Evolutionary conservation across 2,329 filamentous ascomycete genomes (phyloP), one percentile per base, ranked within the genome.

Genomic region (Aspergillus fischeri): DNA sequence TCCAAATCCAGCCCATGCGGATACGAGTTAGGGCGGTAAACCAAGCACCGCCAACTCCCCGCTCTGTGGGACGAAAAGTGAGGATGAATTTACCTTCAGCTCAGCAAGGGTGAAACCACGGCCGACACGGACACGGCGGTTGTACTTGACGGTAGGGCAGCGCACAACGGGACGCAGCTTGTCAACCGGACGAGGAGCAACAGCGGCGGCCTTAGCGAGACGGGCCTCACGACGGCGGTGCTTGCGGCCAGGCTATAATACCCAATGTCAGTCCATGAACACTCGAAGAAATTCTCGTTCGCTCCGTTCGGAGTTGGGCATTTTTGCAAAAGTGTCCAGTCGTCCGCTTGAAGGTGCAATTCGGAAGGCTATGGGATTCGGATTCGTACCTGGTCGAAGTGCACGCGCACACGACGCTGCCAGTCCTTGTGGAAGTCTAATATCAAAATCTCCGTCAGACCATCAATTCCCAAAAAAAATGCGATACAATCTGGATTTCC

Each of bases 381-480:
- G 80, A 73, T 78, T 78, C 81, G 80, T 93, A 96, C 93, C 92
- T 97, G 94, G 86, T 99, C 92, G 85, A 99, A 99, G 87, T 99
- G 94, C 82, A 91, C 90, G 83, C 92, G 91, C 78, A 99, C 94
- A 83, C 92, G 91, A 84, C 92, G 91, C 83, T 97, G 92, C 94
- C 94, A 99, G 86, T 99, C 92, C 91, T 96, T 97, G 84, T 91
- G 92, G 91, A 96, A 96, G 80, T 97, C 90, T 94, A 75, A 67
- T 68, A 45, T 54, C 57, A 62, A 60, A 69, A 65, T 41, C 21
- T 11, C 49, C 48, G 63, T 74, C 65, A 74, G 67, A 58, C 54
- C 58, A 66, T 49, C 49, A 50, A 56, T 56, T 56, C 57, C 47
- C 29, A 28, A 56, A 58, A 64, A 63, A 65, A 62, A 54, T 59